Conservation (phyloP, 1,284 basidiomycete species). For the Melanopsichium pennsylvanicum region DNA sequence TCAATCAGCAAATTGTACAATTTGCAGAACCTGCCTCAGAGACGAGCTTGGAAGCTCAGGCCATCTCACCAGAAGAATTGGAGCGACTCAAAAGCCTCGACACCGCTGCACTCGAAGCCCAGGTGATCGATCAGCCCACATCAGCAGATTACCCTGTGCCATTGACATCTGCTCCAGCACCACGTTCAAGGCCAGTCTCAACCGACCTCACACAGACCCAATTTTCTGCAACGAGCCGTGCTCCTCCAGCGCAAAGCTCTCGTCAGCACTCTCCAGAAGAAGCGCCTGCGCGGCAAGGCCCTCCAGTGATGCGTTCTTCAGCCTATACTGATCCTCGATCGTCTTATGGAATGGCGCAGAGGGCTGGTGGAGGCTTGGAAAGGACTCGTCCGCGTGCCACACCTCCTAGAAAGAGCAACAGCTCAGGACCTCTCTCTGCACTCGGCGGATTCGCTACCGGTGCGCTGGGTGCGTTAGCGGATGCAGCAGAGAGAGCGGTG, state of each 20-base stretch:
- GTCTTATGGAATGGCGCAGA: neutral
- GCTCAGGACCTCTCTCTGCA: slow-evolving; percentile 29
- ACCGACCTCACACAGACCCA: neutral
- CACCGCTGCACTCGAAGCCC: slow-evolving; percentile 11
- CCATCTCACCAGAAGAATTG: slow-evolving; percentile 40
- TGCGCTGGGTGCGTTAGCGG: slow-evolving; percentile 34
- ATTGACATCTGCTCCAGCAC: neutral
- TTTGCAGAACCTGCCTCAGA: slow-evolving; percentile 47
- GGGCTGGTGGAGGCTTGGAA: slow-evolving; percentile 5
- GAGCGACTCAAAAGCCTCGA: slow-evolving; percentile 33
- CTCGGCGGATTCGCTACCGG: slow-evolving; percentile 44
- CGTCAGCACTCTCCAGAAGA: slow-evolving; percentile 1
- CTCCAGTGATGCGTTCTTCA: neutral
- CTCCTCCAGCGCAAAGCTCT: neutral
- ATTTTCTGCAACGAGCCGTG: neutral
- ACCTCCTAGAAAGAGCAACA: slow-evolving; percentile 26
- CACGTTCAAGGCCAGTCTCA: neutral
- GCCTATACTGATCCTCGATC: neutral
- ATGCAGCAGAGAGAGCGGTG: slow-evolving; percentile 41
- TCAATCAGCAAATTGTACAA: slow-evolving; percentile 55
- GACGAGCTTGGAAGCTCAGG: slow-evolving; percentile 34
- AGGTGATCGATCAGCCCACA: neutral
- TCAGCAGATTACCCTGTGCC: neutral
- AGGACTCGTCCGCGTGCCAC: slow-evolving; percentile 18
- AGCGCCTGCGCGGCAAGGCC: neutral